phyloP scores from a whole-genome alignment of 768 basidiomycete species.

The Naganishia onofrii region DNA sequence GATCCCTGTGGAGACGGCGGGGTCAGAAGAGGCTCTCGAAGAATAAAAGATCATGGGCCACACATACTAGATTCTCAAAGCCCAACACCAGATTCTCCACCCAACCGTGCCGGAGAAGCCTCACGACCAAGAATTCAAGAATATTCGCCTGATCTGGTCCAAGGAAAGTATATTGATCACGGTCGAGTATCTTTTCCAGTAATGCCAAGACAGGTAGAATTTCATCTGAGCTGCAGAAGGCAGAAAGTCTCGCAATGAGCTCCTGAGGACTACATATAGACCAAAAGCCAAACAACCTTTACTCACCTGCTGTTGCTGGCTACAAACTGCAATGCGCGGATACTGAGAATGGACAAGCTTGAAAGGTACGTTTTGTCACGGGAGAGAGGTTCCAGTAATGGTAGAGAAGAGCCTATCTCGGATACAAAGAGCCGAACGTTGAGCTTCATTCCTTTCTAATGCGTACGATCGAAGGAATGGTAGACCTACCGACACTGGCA shows the following conservation, averaged over 20 bases:
- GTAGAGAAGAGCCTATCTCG: neutral
- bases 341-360: constrained; percentile 28
- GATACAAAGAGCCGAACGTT: neutral
- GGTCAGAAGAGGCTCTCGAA: neutral
- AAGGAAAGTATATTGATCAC: constrained; percentile 1
- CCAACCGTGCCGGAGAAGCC: constrained; percentile 31
- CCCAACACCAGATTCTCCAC: constrained; percentile 37
- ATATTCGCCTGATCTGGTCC: neutral
- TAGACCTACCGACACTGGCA: constrained; percentile 17
- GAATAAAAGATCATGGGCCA: neutral
- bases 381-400: constrained; percentile 17
- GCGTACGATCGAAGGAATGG: neutral
- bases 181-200: constrained; percentile 35
- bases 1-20: neutral
- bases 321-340: constrained; percentile 26
- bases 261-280: neutral
- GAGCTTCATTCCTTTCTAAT: neutral
- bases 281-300: neutral
- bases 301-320: constrained; percentile 11
- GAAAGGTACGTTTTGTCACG: constrained; percentile 29
- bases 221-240: neutral
- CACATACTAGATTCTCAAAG: constrained; percentile 34
- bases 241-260: neutral
- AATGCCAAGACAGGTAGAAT: constrained; percentile 22
- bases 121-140: neutral